phyloP scores from a whole-genome alignment of 2,329 filamentous ascomycete species.

The Chaetothyriales sp. region DNA sequence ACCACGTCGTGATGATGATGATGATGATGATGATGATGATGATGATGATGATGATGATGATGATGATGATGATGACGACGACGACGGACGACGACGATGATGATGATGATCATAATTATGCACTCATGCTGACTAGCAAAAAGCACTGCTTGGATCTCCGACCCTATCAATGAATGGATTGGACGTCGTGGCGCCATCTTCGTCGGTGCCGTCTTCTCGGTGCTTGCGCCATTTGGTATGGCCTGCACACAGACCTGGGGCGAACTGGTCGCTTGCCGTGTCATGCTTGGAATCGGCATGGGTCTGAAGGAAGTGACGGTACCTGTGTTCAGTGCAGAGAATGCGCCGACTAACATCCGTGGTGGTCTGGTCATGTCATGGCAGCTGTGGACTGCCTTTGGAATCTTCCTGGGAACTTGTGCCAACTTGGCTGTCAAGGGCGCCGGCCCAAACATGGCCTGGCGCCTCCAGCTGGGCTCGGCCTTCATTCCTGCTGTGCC shows the following conservation, averaged over 20 bases:
- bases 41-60: too few relatives aligned
- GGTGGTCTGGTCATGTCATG: slow-evolving; percentile 41
- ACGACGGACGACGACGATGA: too few relatives aligned
- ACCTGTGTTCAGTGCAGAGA: slow-evolving; percentile 41
- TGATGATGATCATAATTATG: not conserved
- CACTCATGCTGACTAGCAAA: slow-evolving; percentile 5
- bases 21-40: too few relatives aligned
- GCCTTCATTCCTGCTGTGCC: slow-evolving; percentile 34
- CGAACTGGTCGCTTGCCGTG: slow-evolving; percentile 41
- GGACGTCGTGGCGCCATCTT: slow-evolving; percentile 53
- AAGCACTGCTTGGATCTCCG: slow-evolving; percentile 52
- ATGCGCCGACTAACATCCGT: slow-evolving; percentile 37
- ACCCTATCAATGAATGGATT: slow-evolving; percentile 43
- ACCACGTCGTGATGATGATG: slow-evolving; percentile 1
- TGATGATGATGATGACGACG: not conserved
- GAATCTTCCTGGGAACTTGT: slow-evolving; percentile 27
- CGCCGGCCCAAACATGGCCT: slow-evolving; percentile 21
- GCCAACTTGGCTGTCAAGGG: slow-evolving; percentile 30
- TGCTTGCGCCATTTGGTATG: slow-evolving; percentile 54
- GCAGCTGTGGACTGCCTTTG: slow-evolving; percentile 36
- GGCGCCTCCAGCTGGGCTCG: slow-evolving; percentile 33
- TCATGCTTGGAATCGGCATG: slow-evolving; percentile 32
- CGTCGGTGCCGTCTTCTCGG: slow-evolving; percentile 45
- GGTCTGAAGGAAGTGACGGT: slow-evolving; percentile 30
- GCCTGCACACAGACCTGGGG: slow-evolving; percentile 45